Base-by-base conservation (phyloP, 2,329 filamentous ascomycete species). In the Penicillium sp. region DNA sequence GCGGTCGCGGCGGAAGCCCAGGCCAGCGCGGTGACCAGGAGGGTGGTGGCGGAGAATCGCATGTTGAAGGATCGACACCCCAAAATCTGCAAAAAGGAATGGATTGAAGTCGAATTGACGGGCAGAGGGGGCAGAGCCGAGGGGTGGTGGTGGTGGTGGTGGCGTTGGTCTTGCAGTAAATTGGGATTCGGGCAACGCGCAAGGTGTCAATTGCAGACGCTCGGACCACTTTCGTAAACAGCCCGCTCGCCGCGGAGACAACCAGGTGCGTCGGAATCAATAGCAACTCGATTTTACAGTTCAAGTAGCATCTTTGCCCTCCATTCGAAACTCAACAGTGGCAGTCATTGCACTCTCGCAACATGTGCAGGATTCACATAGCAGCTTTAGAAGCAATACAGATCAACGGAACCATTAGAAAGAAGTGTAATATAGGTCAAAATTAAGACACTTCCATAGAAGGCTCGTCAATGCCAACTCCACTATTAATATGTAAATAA, bases 1-100 rank as follows among this genome's bases (percentile, higher is more conserved):
- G 91, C 92, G 67, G 86, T 77, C 63, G 86, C 84, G 67, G 88
- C 83, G 69, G 86, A 84, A 70, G 88, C 73, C 71, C 74, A 78
- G 47, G 73, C 82, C 74, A 90, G 76, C 71, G 81, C 81, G 66
- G 83, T 83, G 67, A 85, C 76, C 57, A 79, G 67, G 59, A 79
- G 69, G 57, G 76, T 68, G 55, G 72, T 69, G 56, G 73, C 63
- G 63, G 72, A 74, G 66, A 80, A 74, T 60, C 75, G 76, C 79
- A 81, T 81, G 41, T 55, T 72, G 65, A 22, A 35, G 55, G 43
- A n/a, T 41, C 25, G 31, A 8, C n/a, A 31, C 48, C 41, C 35
- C 37, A n/a, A 12, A 52, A 2, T 8, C 51, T 58, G 37, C 48
- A 37, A 10, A 34, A 17, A 31, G 39, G 20, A 2, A 47, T 45